Base-by-base conservation (phyloP, 1,284 basidiomycete genomes). In the Peniophora sp. region DNA sequence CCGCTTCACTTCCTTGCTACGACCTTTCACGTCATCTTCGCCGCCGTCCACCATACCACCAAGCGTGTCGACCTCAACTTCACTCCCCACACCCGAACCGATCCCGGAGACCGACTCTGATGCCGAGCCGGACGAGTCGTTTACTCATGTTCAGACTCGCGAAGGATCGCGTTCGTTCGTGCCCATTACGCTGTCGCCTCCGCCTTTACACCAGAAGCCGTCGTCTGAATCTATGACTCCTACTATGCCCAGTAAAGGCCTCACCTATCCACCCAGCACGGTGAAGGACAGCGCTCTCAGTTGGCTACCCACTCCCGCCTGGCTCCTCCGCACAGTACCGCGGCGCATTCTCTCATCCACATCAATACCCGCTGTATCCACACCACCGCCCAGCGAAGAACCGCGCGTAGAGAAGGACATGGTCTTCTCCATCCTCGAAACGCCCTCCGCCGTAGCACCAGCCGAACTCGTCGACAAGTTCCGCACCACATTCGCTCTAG, bases 401-500 rank as follows among this genome's bases (percentile, higher is more conserved):
- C 27, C 27, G 12, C 27, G 27, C 12, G 12, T 32, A 12, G 27
- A 32, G 27, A 32, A 32, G 12, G 27, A 32, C 27, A 70, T 88
- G 55, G 80, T 85, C 24, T 91, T 82, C 64, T 90, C 88, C 59
- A 73, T 91, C 15, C 68, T 91, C 32, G 85, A 91, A 58, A 76
- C 79, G 1, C 81, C 82, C 2, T 76, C 80, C 51, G 70, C 72
- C n/a, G 58, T 68, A 3, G 65, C 85, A 15, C 88, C 92, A 56
- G 68, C 72, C 34, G 84, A 85, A 46, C 73, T 78, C 52, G 70
- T 74, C 46, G 86, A 88, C 55, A 88, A 91, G 65, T 95, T 95
- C 64, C 79, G 82, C 50, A 63, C 67, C 23, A 76, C 79, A 1
- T 97, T 96, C 67, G 88, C 92, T 0, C 83, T 95, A 54, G 85